phyloP scores from a whole-genome alignment of 129 eudicot species.

The Apium graveolens region DNA sequence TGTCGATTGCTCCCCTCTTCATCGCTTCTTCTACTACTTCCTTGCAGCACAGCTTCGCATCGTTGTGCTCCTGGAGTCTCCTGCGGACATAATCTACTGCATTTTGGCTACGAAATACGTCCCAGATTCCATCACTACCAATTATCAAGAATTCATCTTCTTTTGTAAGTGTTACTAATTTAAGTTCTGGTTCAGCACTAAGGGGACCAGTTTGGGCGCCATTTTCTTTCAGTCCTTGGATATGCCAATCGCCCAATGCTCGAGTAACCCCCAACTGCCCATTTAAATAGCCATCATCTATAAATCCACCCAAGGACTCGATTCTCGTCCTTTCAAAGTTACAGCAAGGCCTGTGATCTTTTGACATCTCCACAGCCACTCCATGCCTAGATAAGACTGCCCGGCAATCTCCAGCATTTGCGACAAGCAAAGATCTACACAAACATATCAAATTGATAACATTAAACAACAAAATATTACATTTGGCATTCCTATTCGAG shows the following conservation, averaged over 20 bases:
- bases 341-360: slow-evolving; percentile 78
- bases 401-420: slow-evolving; percentile 94
- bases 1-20: slow-evolving; percentile 69
- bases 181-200: slow-evolving; percentile 90
- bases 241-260: slow-evolving; percentile 88
- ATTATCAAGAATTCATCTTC: slow-evolving; percentile 90
- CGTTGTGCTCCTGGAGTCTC: slow-evolving; percentile 68
- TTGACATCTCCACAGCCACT: slow-evolving; percentile 75
- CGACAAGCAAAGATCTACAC: slow-evolving; percentile 79
- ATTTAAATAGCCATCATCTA: slow-evolving; percentile 75
- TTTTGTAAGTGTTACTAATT: slow-evolving; percentile 56
- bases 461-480: neutral
- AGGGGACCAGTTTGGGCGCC: slow-evolving; percentile 42
- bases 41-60: slow-evolving; percentile 60
- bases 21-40: slow-evolving; percentile 85
- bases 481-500: neutral
- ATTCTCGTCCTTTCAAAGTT: slow-evolving; percentile 46
- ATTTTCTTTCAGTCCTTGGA: slow-evolving; percentile 65
- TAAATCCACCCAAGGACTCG: slow-evolving; percentile 72
- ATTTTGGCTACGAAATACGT: slow-evolving; percentile 78
- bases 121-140: slow-evolving; percentile 96
- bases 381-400: slow-evolving; percentile 78
- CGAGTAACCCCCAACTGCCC: slow-evolving; percentile 81
- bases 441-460: neutral
- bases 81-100: slow-evolving; percentile 85